phyloP scores from a whole-genome alignment of 1,284 basidiomycete species.

The Boletus calvinii region DNA sequence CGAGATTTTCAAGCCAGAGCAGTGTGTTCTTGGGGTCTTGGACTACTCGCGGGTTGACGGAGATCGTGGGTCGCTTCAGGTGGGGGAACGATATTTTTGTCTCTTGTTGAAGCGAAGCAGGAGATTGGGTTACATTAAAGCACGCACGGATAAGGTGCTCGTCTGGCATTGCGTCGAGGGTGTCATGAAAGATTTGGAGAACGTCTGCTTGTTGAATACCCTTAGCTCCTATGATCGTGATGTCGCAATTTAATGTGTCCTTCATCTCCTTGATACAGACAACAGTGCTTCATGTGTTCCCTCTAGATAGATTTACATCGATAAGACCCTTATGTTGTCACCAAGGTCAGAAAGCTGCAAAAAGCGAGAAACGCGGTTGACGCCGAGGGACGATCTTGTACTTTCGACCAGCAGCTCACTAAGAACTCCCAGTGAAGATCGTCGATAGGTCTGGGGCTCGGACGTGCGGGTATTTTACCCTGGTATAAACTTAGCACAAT shows the following conservation, averaged over 20 bases:
- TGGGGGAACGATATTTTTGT: slow-evolving; percentile 15
- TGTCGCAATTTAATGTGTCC: background rate
- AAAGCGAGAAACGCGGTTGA: slow-evolving; percentile 14
- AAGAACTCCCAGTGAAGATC: slow-evolving; percentile 18
- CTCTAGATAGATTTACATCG: background rate
- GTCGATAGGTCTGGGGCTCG: slow-evolving; percentile 6
- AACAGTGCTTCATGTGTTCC: background rate
- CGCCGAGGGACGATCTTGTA: slow-evolving; percentile 17
- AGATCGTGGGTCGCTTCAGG: slow-evolving; percentile 9
- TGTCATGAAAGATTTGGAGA: slow-evolving; percentile 11
- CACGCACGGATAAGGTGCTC: slow-evolving; percentile 15
- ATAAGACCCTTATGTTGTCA: background rate
- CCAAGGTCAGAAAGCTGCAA: slow-evolving; percentile 10
- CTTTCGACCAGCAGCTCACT: slow-evolving; percentile 13
- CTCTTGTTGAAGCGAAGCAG: slow-evolving; percentile 11
- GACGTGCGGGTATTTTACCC: slow-evolving; percentile 13
- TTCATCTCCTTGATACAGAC: background rate
- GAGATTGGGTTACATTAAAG: slow-evolving; percentile 14
- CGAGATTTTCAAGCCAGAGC: slow-evolving; percentile 17
- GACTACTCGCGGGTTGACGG: slow-evolving; percentile 15
- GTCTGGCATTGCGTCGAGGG: slow-evolving; percentile 12
- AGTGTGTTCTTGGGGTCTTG: slow-evolving; percentile 18
- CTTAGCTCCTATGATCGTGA: slow-evolving; percentile 11
- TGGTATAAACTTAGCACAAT: slow-evolving; percentile 5
- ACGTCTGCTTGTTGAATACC: slow-evolving; percentile 11